Evolutionary conservation across 2,329 filamentous ascomycete genomes (phyloP), one percentile per base, ranked within the genome.

Genomic region (Magnaporthiopsis rhizophila): DNA sequence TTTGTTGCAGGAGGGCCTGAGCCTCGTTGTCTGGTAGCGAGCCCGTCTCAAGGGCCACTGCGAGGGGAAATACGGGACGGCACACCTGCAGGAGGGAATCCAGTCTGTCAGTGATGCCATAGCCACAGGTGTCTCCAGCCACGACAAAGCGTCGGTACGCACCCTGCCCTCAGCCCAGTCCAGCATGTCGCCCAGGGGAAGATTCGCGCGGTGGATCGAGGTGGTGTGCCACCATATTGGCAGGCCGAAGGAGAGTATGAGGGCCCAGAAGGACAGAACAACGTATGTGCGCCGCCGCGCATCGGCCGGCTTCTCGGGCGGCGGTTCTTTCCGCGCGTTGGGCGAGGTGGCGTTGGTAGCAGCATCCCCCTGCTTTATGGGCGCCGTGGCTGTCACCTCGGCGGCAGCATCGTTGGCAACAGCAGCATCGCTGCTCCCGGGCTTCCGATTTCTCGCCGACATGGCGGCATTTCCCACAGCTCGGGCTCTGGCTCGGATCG

Each of bases 221-320:
- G 95, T 99, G 0, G 95, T 98, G 75, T 87, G 88, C 87, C 92
- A 96, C 95, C 95, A 99, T 84, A 96, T 89, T 65, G 95, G 95
- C 68, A 99, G 75, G 3, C 95, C 95, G 7, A 99, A 78, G 36
- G 89, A 83, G 8, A 96, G 74, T 8, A 96, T 91, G 53, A 98
- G 86, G 6, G 87, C 80, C 95, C 95, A 99, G 76, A 97, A 98
- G 11, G 94, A 94, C 67, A 90, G 75, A 67, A 99, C 87, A 62
- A 98, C 89, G 67, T 82, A 81, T 61, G 86, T 85, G 64, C 95
- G 88, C 65, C 89, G 85, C 72, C 84, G 85, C 62, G 89, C 80
- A 67, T 89, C 87, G 69, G 88, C 82, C 26, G 84, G 78, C 68
- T 86, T 89, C 79, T 98, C 93, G 36, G 91, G 88, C 53, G 93